A percentile compares a stretch with the other conserved stretches of the same genome.
These are phyloP conservation scores for Russula olivacea DNA, from an alignment of 768 basidiomycete genomes.

Conservation along the genomic window DNA sequence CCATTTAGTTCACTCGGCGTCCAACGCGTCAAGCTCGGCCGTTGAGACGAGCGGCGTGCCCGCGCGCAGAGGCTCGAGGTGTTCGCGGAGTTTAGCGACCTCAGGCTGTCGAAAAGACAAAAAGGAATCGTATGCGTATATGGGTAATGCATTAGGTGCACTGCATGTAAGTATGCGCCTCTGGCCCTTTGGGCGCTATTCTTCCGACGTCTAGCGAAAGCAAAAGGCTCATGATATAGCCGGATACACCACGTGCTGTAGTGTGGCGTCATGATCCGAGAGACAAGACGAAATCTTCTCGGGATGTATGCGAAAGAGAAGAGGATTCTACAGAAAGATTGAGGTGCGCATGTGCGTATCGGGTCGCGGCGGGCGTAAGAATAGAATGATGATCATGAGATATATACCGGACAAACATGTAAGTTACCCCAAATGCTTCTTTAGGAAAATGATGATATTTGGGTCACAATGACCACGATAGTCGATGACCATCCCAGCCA, in stretches of 20 bases:
- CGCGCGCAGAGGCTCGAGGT: conserved; percentile 42
- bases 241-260: no score
- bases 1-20: conserved; percentile 70
- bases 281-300: not conserved
- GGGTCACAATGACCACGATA: not conserved
- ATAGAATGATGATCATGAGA: not conserved
- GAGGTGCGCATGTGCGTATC: no score
- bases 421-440: no score
- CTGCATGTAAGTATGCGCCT: no score
- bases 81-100: conserved; percentile 44
- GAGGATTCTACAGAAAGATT: no score
- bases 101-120: conserved; percentile 32
- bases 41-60: conserved; percentile 64
- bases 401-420: not conserved
- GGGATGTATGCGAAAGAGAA: no score
- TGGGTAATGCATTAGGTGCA: not conserved
- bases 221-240: not conserved
- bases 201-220: not conserved
- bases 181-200: not conserved
- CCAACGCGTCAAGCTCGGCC: conserved; percentile 62
- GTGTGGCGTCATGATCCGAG: not conserved
- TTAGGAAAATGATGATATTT: not conserved
- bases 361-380: no score
- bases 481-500: not conserved
- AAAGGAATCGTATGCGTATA: not conserved